phyloP scores from a whole-genome alignment of 1,139 yeast genomes.

The Schizosaccharomyces versatilis region DNA sequence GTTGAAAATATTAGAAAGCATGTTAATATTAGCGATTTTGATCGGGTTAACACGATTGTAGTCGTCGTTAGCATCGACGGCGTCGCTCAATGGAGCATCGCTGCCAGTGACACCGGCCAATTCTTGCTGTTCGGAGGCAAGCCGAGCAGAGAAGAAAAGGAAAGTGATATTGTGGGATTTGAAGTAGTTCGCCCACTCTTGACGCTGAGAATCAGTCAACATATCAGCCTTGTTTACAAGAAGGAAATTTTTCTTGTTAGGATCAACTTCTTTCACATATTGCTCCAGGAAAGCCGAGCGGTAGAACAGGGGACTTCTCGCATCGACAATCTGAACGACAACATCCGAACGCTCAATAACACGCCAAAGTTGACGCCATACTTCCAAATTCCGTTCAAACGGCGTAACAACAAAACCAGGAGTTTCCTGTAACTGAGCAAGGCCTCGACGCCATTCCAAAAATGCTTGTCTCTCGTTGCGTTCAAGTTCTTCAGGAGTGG shows the following conservation, averaged over 20 bases:
- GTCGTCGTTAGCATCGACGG: slow-evolving; percentile 13
- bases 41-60: slow-evolving; percentile 21
- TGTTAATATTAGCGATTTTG: slow-evolving; percentile 57
- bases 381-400: slow-evolving; percentile 88
- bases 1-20: slow-evolving; percentile 52
- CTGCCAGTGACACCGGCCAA: not conserved
- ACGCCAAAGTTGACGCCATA: slow-evolving; percentile 97
- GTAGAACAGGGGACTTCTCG: slow-evolving; percentile 77
- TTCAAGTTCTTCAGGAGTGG: slow-evolving; percentile 58
- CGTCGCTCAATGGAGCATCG: not conserved
- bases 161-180: slow-evolving; percentile 44
- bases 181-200: slow-evolving; percentile 73
- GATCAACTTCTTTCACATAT: slow-evolving; percentile 56
- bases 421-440: slow-evolving; percentile 65
- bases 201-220: slow-evolving; percentile 52
- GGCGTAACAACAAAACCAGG: slow-evolving; percentile 78
- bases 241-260: slow-evolving; percentile 49
- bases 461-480: slow-evolving; percentile 79
- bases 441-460: slow-evolving; percentile 75
- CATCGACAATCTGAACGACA: slow-evolving; percentile 93
- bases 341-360: slow-evolving; percentile 89
- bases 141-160: slow-evolving; percentile 81
- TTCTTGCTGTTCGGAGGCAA: slow-evolving; percentile 26
- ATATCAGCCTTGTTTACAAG: slow-evolving; percentile 89
- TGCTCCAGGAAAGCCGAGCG: slow-evolving; percentile 72